These are phyloP conservation scores for Phaeoacremonium minimum DNA, from an alignment of 2,329 filamentous ascomycete species.

Conservation along the genomic window DNA sequence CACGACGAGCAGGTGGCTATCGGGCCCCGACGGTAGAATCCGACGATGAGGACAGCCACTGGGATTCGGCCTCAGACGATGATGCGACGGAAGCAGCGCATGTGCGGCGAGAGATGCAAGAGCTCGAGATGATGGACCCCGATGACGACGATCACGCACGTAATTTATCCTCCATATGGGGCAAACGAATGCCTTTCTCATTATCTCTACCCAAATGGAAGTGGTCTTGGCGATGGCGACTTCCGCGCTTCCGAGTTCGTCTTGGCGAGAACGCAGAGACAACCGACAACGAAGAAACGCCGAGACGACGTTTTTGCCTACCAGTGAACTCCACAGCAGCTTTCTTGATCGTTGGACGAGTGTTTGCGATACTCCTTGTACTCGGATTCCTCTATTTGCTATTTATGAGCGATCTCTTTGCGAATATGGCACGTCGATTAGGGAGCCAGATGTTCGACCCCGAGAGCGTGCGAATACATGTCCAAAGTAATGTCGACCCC, in stretches of 20 bases:
- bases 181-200: slow-evolving; percentile 50
- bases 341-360: slow-evolving; percentile 64
- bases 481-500: slow-evolving; percentile 69
- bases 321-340: slow-evolving; percentile 38
- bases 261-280: slow-evolving; percentile 19
- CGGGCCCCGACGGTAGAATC: slow-evolving; percentile 75
- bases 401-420: slow-evolving; percentile 81
- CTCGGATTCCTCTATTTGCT: slow-evolving; percentile 76
- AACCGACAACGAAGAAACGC: slow-evolving; percentile 11
- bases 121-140: slow-evolving; percentile 81
- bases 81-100: slow-evolving; percentile 54
- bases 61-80: slow-evolving; percentile 44
- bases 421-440: slow-evolving; percentile 57
- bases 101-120: slow-evolving; percentile 77
- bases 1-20: slow-evolving; percentile 56
- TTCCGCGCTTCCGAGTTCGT: slow-evolving; percentile 44
- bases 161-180: slow-evolving; percentile 39
- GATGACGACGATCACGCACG: slow-evolving; percentile 26
- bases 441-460: slow-evolving; percentile 74
- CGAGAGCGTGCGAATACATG: slow-evolving; percentile 72
- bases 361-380: slow-evolving; percentile 72
- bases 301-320: slow-evolving; percentile 14
- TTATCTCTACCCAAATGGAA: slow-evolving; percentile 50
- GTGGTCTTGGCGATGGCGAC: slow-evolving; percentile 49
- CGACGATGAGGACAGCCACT: slow-evolving; percentile 61